Percentiles rank a stretch among this genome's conserved stretches.
Conservation (phyloP, 1,139 yeast genomes). For the Lodderomyces theae region DNA sequence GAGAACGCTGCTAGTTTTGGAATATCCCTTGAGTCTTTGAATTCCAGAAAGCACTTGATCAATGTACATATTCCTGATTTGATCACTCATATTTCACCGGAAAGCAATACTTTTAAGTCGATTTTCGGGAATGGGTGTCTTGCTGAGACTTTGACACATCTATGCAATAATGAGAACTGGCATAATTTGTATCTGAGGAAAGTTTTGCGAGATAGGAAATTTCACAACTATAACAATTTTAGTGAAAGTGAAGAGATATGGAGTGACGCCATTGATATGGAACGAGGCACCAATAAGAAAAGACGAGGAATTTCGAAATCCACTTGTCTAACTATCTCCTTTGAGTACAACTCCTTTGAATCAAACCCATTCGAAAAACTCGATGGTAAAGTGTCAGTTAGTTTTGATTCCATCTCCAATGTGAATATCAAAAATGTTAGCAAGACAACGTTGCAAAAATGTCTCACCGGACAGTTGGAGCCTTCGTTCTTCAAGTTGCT, state of each 20-base stretch:
- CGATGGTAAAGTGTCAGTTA: slow-evolving; percentile 21
- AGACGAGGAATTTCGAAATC: slow-evolving; percentile 4
- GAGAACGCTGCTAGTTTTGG: slow-evolving; percentile 16
- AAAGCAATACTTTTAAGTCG: slow-evolving; percentile 14
- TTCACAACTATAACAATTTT: slow-evolving; percentile 7
- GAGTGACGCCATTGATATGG: slow-evolving; percentile 9
- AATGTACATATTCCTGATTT: slow-evolving; percentile 48
- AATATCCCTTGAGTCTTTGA: slow-evolving; percentile 33
- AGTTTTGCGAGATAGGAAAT: slow-evolving; percentile 5
- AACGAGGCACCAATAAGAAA: background rate
- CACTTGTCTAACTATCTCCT: slow-evolving; percentile 39
- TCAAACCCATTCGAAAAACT: slow-evolving; percentile 32
- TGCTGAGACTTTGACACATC: slow-evolving; percentile 4
- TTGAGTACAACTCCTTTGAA: slow-evolving; percentile 33
- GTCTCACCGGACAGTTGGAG: slow-evolving; percentile 28
- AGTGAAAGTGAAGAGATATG: slow-evolving; percentile 7
- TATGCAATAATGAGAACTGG: slow-evolving; percentile 2
- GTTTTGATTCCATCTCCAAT: slow-evolving; percentile 29
- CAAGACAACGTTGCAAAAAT: slow-evolving; percentile 22
- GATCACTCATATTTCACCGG: slow-evolving; percentile 31
- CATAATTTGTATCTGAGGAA: slow-evolving; percentile 5
- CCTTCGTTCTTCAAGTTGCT: slow-evolving; percentile 33
- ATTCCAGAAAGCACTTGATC: slow-evolving; percentile 29
- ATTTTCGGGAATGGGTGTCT: background rate
- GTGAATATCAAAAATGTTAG: slow-evolving; percentile 24